These are phyloP conservation scores for Thinopyrum elongatum DNA, from an alignment of 176 grass and related monocot genomes.

Conservation along the genomic window DNA sequence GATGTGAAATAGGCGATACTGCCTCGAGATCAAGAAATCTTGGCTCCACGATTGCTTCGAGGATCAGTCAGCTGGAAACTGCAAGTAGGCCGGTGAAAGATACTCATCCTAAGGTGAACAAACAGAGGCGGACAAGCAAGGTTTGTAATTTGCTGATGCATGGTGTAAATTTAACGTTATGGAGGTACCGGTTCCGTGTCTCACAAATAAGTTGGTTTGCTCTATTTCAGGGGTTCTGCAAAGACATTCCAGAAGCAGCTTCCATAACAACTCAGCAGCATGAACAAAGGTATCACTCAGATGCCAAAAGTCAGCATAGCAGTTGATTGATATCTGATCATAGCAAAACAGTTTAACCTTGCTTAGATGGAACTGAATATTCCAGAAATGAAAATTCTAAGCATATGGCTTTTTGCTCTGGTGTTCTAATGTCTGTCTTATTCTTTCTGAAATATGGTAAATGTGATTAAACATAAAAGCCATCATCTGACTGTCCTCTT, in stretches of 20 bases:
- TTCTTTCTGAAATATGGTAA: neutral
- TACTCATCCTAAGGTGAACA: neutral
- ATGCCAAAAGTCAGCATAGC: neutral
- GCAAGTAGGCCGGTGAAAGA: slow-evolving; percentile 31
- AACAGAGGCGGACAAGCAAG: slow-evolving; percentile 35
- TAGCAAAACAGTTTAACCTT: neutral
- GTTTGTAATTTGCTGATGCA: slow-evolving; percentile 3
- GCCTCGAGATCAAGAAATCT: slow-evolving; percentile 22
- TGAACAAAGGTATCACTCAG: slow-evolving; percentile 34
- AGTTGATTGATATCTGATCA: neutral
- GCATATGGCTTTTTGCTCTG: neutral
- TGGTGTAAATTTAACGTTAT: neutral
- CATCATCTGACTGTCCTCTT: slow-evolving; percentile 11
- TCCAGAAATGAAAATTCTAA: neutral
- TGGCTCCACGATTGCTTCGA: slow-evolving; percentile 34
- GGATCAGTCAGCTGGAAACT: slow-evolving; percentile 51
- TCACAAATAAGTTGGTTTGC: neutral
- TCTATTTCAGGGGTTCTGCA: slow-evolving; percentile 30
- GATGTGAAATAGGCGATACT: slow-evolving; percentile 28
- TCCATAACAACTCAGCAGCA: slow-evolving; percentile 2
- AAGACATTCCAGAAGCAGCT: neutral
- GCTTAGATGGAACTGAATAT: neutral
- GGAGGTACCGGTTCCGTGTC: neutral
- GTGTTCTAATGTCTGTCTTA: neutral
- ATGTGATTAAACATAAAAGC: slow-evolving; percentile 1